Percentiles rank a stretch among this genome's conserved stretches.
Evolutionary conservation across 805 yeast species (phyloP).

Genomic region (Pichia membranifaciens): DNA sequence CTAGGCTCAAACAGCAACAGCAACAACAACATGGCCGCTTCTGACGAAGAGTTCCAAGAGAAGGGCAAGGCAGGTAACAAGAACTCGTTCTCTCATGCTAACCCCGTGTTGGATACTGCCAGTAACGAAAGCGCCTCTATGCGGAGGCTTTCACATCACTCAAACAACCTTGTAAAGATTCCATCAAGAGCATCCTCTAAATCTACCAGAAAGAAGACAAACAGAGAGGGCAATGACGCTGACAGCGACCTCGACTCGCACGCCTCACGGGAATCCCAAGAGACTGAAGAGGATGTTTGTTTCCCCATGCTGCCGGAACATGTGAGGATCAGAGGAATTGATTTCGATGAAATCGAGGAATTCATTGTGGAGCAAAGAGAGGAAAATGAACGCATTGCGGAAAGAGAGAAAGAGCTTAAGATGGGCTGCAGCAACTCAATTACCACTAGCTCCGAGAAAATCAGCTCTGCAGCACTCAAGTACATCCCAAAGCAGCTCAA

Average conservation of each 20-base stretch:
- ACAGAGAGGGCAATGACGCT: constrained; percentile 21
- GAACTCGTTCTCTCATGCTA: constrained; percentile 1
- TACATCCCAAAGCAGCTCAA: constrained; percentile 45
- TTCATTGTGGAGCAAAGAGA: constrained; percentile 59
- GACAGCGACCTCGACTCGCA: constrained; percentile 69
- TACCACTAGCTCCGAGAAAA: constrained; percentile 33
- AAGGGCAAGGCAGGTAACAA: constrained; percentile 5
- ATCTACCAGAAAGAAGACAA: constrained; percentile 19
- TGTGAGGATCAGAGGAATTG: constrained; percentile 64
- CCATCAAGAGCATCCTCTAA: constrained; percentile 30
- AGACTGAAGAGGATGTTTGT: constrained; percentile 96
- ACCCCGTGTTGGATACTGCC: background rate
- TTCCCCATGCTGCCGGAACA: constrained; percentile 81
- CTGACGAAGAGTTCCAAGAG: constrained; percentile 3
- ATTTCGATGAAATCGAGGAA: constrained; percentile 85
- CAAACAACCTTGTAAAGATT: constrained; percentile 22
- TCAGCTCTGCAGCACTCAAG: constrained; percentile 50
- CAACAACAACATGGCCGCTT: constrained; percentile 9
- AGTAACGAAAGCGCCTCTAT: background rate
- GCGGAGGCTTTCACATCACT: background rate
- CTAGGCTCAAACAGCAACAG: constrained; percentile 13
- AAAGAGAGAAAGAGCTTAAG: constrained; percentile 29
- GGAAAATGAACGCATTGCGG: constrained; percentile 36
- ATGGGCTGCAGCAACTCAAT: constrained; percentile 15
- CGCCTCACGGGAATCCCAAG: constrained; percentile 74